Evolutionary conservation across 2,329 filamentous ascomycete species (phyloP).

Genomic region (Albifimbria verrucaria): DNA sequence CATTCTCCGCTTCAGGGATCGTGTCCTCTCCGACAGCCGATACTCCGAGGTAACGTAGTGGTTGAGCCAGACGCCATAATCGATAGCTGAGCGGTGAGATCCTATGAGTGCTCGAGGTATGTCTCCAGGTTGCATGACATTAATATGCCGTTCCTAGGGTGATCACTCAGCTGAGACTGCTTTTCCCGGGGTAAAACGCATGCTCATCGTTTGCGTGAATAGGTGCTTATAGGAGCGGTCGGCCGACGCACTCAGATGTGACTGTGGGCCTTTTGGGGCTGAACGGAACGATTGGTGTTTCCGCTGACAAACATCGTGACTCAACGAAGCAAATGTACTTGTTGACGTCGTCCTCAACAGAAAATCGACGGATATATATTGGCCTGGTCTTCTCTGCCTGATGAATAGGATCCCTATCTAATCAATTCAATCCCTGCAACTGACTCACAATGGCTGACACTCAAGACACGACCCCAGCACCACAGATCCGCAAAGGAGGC

Average conservation of each 20-base stretch:
- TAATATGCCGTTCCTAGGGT: too few relatives aligned
- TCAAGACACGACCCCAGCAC: slow-evolving; percentile 2
- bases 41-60: too few relatives aligned
- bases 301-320: not conserved
- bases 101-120: too few relatives aligned
- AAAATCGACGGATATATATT: too few relatives aligned
- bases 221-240: not conserved
- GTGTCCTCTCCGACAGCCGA: too few relatives aligned
- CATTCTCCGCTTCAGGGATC: too few relatives aligned
- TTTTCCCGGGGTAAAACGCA: not conserved
- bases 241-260: not conserved
- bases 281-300: not conserved
- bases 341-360: too few relatives aligned
- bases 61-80: too few relatives aligned
- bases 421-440: not conserved
- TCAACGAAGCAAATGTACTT: not conserved
- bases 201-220: not conserved
- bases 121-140: too few relatives aligned
- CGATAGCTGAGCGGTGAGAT: too few relatives aligned
- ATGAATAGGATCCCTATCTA: too few relatives aligned
- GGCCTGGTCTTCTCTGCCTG: too few relatives aligned
- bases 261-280: not conserved
- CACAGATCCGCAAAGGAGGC: slow-evolving; percentile 50
- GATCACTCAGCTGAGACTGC: not conserved
- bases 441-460: slow-evolving; percentile 10